Evolutionary conservation across 345 rosid species (phyloP), one percentile per base, ranked within the genome.

Genomic region (Sisymbrium altissimum): DNA sequence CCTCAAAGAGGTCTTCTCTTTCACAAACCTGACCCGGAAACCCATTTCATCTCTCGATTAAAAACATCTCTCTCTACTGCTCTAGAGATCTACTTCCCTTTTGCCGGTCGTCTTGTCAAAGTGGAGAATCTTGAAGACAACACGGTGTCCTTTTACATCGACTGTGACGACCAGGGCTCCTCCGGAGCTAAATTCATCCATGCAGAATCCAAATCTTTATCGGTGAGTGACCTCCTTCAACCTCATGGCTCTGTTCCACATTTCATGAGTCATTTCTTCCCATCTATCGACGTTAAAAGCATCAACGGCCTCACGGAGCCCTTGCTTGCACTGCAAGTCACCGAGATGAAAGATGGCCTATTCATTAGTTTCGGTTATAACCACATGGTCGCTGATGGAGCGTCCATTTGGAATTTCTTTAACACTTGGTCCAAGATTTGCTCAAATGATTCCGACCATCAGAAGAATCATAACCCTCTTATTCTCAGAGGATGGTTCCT

Each of bases 341-440:
- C 89, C 0, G 79, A 82, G 77, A 78, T 85, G 3, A 72, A 8
- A 0, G 85, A 85, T 50, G 86, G 85, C 1, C 2, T 81, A 7
- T 78, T 77, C 25, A 29, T 85, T 1, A 78, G 84, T 14, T 84
- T 80, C n/a, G 64, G 81, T 4, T 46, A 74, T 1, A 85, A 79
- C n/a, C 88, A 83, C 65, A 13, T 58, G n/a, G 81, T 75, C 0
- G 72, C 54, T 0, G 86, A 83, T 57, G 85, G 87, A 7, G 7
- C 70, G 0, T 69, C 88, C 0, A 66, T 85, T 0, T 85, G 87
- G 86, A 68, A 79, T 2, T 78, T 87, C 53, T 15, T 87, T 32
- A 72, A 75, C 4, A 54, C 82, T 7, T 83, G 87, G 85, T 79
- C 88, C 0, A 76, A 81, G 65, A 78, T 79, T 21, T 69, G 77